These are phyloP conservation scores for Umbilicus rupestris DNA, from an alignment of 164 flowering plant species.

Conservation along the genomic window DNA sequence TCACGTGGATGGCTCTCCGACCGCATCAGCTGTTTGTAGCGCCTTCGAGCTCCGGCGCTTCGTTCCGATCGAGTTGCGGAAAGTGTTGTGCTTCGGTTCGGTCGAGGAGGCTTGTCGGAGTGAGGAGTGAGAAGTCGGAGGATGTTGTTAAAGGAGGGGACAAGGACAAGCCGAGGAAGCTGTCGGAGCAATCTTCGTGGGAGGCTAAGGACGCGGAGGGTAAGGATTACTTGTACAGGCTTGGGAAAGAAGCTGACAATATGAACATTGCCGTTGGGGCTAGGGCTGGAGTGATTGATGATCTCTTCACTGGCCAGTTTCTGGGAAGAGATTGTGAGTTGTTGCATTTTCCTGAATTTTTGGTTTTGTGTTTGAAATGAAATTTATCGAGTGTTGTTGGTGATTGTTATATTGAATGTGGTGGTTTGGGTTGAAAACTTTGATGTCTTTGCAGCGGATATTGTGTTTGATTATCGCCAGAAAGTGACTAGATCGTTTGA, in stretches of 20 bases:
- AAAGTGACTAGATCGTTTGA: slow-evolving; percentile 82
- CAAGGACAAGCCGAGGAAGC: slow-evolving; percentile 20
- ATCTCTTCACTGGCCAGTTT: slow-evolving; percentile 74
- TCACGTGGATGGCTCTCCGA: slow-evolving; percentile 4
- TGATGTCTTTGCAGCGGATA: slow-evolving; percentile 56
- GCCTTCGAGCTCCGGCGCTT: not conserved
- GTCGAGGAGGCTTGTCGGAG: not conserved
- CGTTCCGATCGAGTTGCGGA: not conserved
- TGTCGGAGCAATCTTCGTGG: slow-evolving; percentile 86
- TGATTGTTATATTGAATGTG: not conserved
- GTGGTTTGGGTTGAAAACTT: not conserved
- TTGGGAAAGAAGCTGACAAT: slow-evolving; percentile 80
- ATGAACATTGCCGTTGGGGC: slow-evolving; percentile 86
- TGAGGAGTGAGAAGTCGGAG: slow-evolving; percentile 4
- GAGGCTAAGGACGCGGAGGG: slow-evolving; percentile 77
- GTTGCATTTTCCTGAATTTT: not conserved
- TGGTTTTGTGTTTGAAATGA: too few relatives aligned
- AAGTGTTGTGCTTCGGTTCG: not conserved
- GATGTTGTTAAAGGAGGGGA: not conserved
- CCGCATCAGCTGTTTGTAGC: not conserved
- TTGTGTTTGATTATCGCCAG: slow-evolving; percentile 91
- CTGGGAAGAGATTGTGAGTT: slow-evolving; percentile 74
- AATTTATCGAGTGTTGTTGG: not conserved
- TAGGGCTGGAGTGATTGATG: slow-evolving; percentile 71
- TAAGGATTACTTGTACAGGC: slow-evolving; percentile 68